A percentile compares a stretch with the other conserved stretches of the same genome.
Conservation (phyloP, 2,329 filamentous ascomycete species). For the Coniosporium tulheliwenetii region DNA sequence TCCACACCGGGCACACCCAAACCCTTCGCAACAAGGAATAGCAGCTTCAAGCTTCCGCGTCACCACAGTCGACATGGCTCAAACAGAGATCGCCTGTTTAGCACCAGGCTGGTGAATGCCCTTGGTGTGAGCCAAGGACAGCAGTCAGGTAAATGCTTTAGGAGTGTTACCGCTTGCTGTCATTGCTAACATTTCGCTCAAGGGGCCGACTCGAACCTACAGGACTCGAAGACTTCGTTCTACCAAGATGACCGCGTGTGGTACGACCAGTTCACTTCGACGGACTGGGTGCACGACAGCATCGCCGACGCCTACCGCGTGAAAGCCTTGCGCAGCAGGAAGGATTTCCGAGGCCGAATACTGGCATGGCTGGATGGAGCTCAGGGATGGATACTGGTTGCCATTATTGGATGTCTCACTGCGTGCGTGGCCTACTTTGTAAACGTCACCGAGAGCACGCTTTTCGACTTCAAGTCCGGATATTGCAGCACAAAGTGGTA, state of each 20-base stretch:
- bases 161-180: background rate
- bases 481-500: conserved; percentile 63
- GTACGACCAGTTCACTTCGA: conserved; percentile 98
- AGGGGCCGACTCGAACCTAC: conserved; percentile 24
- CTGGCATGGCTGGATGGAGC: conserved; percentile 66
- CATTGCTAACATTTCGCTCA: background rate
- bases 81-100: conserved; percentile 10
- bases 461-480: conserved; percentile 86
- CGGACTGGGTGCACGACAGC: conserved; percentile 95
- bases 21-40: conserved; percentile 12
- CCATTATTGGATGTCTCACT: conserved; percentile 73
- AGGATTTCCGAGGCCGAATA: conserved; percentile 70
- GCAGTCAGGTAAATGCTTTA: background rate
- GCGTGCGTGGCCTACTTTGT: conserved; percentile 79
- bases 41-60: conserved; percentile 9
- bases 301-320: conserved; percentile 87
- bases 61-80: conserved; percentile 36
- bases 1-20: conserved; percentile 25
- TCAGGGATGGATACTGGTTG: conserved; percentile 89
- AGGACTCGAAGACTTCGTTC: conserved; percentile 49
- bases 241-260: conserved; percentile 78
- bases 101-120: conserved; percentile 44
- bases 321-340: conserved; percentile 65
- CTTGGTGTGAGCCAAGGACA: conserved; percentile 29
- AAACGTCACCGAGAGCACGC: conserved; percentile 67